phyloP scores from a whole-genome alignment of 139 green algal genomes.

The Haematococcus sp. region DNA sequence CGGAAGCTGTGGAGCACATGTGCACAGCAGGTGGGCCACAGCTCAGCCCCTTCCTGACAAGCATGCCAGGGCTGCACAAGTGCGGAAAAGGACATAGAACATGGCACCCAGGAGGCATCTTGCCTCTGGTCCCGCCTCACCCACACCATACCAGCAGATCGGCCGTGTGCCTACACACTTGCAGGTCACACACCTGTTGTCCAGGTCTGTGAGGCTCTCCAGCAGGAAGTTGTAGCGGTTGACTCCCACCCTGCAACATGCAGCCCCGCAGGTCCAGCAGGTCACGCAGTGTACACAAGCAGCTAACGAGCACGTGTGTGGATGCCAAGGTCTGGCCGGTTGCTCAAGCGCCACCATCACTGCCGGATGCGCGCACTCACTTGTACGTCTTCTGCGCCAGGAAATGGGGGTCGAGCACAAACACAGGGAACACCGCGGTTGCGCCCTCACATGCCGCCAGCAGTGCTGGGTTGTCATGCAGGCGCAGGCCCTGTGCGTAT shows the following conservation, averaged over 20 bases:
- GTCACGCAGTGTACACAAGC: too few relatives aligned
- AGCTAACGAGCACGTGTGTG: not conserved
- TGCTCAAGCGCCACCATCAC: not conserved
- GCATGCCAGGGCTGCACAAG: too few relatives aligned
- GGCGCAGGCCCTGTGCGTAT: constrained; percentile 60
- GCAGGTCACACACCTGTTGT: constrained; percentile 45
- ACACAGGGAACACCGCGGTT: constrained; percentile 73
- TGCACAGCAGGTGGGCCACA: too few relatives aligned
- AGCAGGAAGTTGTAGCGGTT: constrained; percentile 87
- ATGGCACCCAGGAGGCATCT: too few relatives aligned
- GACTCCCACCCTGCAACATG: constrained; percentile 55
- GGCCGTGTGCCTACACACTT: too few relatives aligned
- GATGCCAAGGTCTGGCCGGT: not conserved
- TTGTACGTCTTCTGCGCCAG: constrained; percentile 48
- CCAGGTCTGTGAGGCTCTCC: constrained; percentile 75
- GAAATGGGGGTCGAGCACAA: constrained; percentile 83
- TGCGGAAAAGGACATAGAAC: too few relatives aligned
- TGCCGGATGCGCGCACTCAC: constrained; percentile 5
- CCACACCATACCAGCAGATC: too few relatives aligned
- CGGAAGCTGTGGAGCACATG: constrained; percentile 53
- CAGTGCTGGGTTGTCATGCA: constrained; percentile 92
- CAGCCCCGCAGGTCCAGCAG: too few relatives aligned
- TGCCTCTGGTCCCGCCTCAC: not conserved
- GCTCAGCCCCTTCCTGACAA: too few relatives aligned
- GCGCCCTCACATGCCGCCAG: constrained; percentile 55